phyloP scores from a whole-genome alignment of 176 grass and related monocot genomes.

The Cymbopogon citratus region DNA sequence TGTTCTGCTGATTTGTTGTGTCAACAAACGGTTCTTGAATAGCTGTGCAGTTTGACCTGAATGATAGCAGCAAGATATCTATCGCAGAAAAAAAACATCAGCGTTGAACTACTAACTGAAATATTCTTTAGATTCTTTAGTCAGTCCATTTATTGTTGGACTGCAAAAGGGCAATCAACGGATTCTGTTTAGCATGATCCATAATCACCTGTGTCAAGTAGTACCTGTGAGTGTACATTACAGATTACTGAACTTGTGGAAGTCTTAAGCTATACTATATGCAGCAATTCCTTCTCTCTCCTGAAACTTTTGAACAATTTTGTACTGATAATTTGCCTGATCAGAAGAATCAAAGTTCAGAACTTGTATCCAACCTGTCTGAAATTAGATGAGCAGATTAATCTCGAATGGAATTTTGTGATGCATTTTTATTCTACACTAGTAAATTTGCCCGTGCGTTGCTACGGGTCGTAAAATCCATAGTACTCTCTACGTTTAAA shows the following conservation, averaged over 20 bases:
- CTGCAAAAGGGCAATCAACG: neutral
- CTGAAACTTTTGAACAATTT: neutral
- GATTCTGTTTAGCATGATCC: no score
- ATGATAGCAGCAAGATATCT: conserved; percentile 11
- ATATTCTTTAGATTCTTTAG: conserved; percentile 25
- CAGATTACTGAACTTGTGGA: neutral
- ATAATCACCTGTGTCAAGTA: neutral
- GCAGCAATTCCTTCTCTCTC: neutral
- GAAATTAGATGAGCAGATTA: neutral
- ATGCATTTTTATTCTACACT: no score
- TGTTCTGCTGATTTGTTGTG: conserved; percentile 43
- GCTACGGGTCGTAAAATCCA: no score
- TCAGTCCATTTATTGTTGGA: conserved; percentile 11
- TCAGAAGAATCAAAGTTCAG: neutral
- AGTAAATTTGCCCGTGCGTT: no score
- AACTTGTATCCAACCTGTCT: neutral
- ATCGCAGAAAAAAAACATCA: neutral
- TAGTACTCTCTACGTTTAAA: no score
- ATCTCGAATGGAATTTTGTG: no score
- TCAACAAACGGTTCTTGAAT: conserved; percentile 27
- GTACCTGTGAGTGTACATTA: neutral
- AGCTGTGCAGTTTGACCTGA: conserved; percentile 19
- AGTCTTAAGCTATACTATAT: neutral
- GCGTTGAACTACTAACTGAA: conserved; percentile 10
- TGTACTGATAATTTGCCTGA: neutral